phyloP scores from a whole-genome alignment of 1,284 basidiomycete species.

The Rhodotorula sp. region DNA sequence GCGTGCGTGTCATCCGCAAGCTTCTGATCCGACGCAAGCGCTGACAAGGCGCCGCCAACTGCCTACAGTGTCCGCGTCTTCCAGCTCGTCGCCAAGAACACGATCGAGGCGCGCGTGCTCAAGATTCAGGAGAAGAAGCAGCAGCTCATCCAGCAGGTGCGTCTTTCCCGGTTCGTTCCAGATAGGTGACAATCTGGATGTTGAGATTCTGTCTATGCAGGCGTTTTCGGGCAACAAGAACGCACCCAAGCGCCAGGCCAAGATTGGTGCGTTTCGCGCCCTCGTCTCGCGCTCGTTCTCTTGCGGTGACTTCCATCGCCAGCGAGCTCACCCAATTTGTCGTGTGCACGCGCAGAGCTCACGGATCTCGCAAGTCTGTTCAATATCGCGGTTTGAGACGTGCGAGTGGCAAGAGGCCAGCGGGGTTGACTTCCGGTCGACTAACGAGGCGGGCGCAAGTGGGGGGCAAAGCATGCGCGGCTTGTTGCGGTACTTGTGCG shows the following conservation, averaged over 20 bases:
- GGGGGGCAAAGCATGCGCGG: too few species aligned
- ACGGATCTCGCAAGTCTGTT: conserved; percentile 2
- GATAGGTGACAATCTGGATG: too few species aligned
- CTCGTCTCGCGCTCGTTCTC: not conserved
- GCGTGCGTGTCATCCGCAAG: conserved; percentile 6
- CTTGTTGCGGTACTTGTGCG: too few species aligned
- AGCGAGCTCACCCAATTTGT: not conserved
- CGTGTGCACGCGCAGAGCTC: not conserved
- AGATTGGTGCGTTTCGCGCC: conserved; percentile 26
- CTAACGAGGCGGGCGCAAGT: too few species aligned
- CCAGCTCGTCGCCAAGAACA: conserved; percentile 47
- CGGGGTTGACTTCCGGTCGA: too few species aligned
- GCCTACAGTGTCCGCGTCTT: conserved; percentile 40
- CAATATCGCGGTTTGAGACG: not conserved
- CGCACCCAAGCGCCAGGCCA: conserved; percentile 15
- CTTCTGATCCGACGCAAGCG: too few species aligned
- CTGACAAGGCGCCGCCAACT: not conserved
- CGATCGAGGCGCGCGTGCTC: conserved; percentile 47
- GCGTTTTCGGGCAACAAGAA: conserved; percentile 42
- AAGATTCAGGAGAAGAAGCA: conserved; percentile 47
- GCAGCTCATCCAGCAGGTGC: conserved; percentile 41
- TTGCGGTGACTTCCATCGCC: not conserved
- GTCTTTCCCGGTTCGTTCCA: not conserved
- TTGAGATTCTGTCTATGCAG: not conserved
- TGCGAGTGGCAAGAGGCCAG: not conserved